Evolutionary conservation across 257 asterid species (phyloP).

Genomic region (Nicotiana tabacum): DNA sequence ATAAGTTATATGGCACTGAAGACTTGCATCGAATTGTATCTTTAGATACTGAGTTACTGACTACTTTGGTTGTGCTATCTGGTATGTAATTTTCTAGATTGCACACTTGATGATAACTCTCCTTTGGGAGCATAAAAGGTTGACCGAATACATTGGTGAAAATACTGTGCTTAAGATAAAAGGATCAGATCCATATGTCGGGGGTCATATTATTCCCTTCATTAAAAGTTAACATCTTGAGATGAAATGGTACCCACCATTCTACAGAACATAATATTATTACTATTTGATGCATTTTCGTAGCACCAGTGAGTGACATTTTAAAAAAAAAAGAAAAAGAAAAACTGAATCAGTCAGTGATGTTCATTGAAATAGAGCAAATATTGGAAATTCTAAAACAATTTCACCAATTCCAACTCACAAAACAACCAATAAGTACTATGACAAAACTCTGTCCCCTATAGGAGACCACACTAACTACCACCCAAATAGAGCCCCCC

Average conservation of each 20-base stretch:
- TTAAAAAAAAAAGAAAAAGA: too few relatives aligned
- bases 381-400: background rate
- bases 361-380: background rate
- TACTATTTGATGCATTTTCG: background rate
- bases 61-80: background rate
- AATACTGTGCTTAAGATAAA: background rate
- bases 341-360: background rate
- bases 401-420: background rate
- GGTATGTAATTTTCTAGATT: background rate
- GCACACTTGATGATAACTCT: background rate
- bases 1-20: background rate
- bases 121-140: background rate
- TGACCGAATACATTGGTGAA: background rate
- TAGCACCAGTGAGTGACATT: background rate
- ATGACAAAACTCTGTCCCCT: background rate
- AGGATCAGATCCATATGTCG: background rate
- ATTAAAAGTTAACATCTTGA: background rate
- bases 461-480: background rate
- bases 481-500: background rate
- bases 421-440: background rate
- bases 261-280: background rate
- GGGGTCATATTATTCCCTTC: background rate
- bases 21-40: background rate
- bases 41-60: background rate
- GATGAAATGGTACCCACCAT: background rate